Evolutionary conservation across 306 rosid species (phyloP).

Genomic region (Quercus engelmannii): DNA sequence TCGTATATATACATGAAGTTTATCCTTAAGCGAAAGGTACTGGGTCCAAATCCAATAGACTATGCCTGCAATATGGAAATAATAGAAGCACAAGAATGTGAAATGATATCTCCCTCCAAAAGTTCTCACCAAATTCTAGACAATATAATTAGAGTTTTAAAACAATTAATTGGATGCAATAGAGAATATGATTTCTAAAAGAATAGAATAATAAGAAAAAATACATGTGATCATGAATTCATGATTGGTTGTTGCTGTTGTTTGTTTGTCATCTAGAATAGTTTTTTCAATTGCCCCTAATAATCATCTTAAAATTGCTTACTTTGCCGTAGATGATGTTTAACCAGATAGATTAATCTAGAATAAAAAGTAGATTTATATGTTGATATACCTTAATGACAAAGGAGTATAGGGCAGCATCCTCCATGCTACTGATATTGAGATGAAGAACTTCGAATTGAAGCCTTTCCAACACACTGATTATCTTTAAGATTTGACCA

Average conservation of each 20-base stretch:
- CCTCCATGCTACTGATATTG: conserved; percentile 88
- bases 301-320: neutral
- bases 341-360: neutral
- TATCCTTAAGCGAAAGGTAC: neutral
- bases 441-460: conserved; percentile 89
- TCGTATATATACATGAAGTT: too few species aligned
- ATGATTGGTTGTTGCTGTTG: too few species aligned
- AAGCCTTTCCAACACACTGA: conserved; percentile 63
- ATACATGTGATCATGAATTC: too few species aligned
- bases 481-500: conserved; percentile 66
- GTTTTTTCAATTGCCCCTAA: neutral
- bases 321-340: neutral
- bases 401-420: conserved; percentile 75
- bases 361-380: neutral
- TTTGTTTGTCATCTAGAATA: too few species aligned
- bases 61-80: neutral
- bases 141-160: neutral
- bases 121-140: neutral
- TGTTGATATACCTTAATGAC: conserved; percentile 64
- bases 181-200: too few species aligned
- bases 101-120: neutral
- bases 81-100: neutral
- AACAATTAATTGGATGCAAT: too few species aligned
- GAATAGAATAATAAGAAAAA: too few species aligned
- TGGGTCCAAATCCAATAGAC: neutral